These are phyloP conservation scores for Oldenlandia corymbosa DNA, from an alignment of 257 asterid genomes.

Conservation along the genomic window DNA sequence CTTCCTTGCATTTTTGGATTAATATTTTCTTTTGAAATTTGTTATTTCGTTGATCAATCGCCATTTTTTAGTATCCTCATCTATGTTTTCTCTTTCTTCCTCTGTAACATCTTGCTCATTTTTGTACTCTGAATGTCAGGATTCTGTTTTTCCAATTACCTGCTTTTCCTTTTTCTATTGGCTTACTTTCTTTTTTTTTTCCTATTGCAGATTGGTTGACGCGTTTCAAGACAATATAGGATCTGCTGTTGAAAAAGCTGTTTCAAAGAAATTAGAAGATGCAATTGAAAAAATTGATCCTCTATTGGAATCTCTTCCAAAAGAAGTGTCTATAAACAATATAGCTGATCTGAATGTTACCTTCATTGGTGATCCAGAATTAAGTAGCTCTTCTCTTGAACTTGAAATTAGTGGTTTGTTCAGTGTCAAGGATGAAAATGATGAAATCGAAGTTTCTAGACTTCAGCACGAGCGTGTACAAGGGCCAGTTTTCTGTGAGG, in stretches of 20 bases:
- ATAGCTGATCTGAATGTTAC: constrained; percentile 63
- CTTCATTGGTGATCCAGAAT: constrained; percentile 55
- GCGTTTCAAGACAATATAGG: constrained; percentile 61
- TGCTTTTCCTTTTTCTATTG: background rate
- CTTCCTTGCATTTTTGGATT: background rate
- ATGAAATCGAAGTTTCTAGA: constrained; percentile 19
- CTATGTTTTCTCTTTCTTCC: background rate
- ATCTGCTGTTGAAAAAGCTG: constrained; percentile 68
- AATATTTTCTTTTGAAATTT: too few species aligned
- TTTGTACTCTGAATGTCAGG: background rate
- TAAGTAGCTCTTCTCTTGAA: constrained; percentile 51
- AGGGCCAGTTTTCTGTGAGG: constrained; percentile 33
- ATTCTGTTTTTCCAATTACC: background rate
- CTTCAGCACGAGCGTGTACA: constrained; percentile 22
- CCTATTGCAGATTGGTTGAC: constrained; percentile 53
- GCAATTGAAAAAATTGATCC: constrained; percentile 51
- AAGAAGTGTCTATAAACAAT: constrained; percentile 54
- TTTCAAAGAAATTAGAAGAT: constrained; percentile 55
- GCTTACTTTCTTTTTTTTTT: background rate
- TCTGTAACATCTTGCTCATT: background rate
- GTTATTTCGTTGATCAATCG: background rate
- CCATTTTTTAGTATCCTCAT: background rate
- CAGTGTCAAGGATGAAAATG: constrained; percentile 29
- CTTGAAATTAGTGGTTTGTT: constrained; percentile 68
- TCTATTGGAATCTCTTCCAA: constrained; percentile 64